phyloP scores from a whole-genome alignment of 371 early-diverging fungal genomes.

The Encephalitozoon hellem region DNA sequence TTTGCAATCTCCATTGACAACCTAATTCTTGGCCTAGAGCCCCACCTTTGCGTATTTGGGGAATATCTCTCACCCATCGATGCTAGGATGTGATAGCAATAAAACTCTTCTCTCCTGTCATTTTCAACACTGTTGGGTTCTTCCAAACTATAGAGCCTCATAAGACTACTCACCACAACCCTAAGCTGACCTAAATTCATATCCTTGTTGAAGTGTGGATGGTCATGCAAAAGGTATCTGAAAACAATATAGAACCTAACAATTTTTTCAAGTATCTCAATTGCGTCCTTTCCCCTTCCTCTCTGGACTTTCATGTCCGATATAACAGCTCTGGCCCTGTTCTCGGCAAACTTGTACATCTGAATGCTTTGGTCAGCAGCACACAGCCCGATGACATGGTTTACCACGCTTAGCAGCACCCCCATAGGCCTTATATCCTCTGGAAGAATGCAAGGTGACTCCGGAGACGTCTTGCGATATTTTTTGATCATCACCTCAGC shows the following conservation, averaged over 20 bases:
- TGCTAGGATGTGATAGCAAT: conserved; percentile 21
- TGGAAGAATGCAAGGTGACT: conserved; percentile 71
- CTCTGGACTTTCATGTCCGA: conserved; percentile 72
- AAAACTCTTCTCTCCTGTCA: conserved; percentile 17
- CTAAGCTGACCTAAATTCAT: conserved; percentile 76
- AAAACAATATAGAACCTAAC: conserved; percentile 76
- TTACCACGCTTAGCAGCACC: conserved; percentile 66
- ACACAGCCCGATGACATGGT: conserved; percentile 68
- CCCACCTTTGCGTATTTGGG: neutral
- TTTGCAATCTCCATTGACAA: neutral
- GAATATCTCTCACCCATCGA: conserved; percentile 17
- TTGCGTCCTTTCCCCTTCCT: conserved; percentile 65
- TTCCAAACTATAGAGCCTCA: conserved; percentile 17
- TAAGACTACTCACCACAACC: conserved; percentile 65
- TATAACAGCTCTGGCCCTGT: conserved; percentile 73
- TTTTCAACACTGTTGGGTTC: neutral
- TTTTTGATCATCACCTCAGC: conserved; percentile 66
- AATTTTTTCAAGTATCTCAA: conserved; percentile 69
- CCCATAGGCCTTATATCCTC: conserved; percentile 75
- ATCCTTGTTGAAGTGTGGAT: conserved; percentile 65
- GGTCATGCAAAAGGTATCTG: conserved; percentile 67
- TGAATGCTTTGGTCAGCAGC: conserved; percentile 63
- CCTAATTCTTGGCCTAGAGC: neutral
- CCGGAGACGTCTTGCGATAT: conserved; percentile 75
- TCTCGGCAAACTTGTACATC: conserved; percentile 73